Conservation (phyloP, 108 stramenopile genomes). For the Cyclostephanos tholiformis region DNA sequence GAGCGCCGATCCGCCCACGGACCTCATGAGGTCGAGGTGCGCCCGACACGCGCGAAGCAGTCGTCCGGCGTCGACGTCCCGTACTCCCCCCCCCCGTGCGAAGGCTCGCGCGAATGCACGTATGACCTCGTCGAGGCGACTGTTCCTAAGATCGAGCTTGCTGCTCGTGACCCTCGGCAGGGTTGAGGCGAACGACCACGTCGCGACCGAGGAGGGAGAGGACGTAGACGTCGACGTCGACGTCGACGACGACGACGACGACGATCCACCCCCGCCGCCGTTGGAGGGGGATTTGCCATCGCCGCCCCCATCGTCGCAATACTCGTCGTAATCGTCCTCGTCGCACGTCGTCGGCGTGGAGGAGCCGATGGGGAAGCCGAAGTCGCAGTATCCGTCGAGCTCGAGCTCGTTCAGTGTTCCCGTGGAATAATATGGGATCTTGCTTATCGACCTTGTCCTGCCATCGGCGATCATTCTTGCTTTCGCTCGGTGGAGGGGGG, state of each 20-base stretch:
- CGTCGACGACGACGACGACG: constrained; percentile 9
- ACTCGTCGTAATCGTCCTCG: background rate
- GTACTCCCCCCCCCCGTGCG: constrained; percentile 3
- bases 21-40: constrained; percentile 28
- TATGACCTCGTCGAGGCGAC: constrained; percentile 21
- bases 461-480: background rate
- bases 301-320: too few species aligned
- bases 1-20: constrained; percentile 30
- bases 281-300: too few species aligned
- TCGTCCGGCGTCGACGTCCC: constrained; percentile 38
- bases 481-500: too few species aligned
- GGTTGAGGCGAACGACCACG: constrained; percentile 4
- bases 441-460: background rate
- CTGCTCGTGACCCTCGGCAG: constrained; percentile 15
- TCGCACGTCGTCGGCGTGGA: background rate
- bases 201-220: background rate
- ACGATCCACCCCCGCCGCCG: too few species aligned
- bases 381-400: constrained; percentile 27
- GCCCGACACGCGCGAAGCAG: constrained; percentile 41
- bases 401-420: constrained; percentile 27
- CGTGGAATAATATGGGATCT: constrained; percentile 6
- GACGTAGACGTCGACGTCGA: too few species aligned
- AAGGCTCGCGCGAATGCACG: constrained; percentile 18
- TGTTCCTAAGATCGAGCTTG: constrained; percentile 16
- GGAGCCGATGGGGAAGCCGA: constrained; percentile 10